A percentile compares a stretch with the other conserved stretches of the same genome.
Evolutionary conservation across 176 grass and related monocot species (phyloP).

Genomic region (Areca catechu): DNA sequence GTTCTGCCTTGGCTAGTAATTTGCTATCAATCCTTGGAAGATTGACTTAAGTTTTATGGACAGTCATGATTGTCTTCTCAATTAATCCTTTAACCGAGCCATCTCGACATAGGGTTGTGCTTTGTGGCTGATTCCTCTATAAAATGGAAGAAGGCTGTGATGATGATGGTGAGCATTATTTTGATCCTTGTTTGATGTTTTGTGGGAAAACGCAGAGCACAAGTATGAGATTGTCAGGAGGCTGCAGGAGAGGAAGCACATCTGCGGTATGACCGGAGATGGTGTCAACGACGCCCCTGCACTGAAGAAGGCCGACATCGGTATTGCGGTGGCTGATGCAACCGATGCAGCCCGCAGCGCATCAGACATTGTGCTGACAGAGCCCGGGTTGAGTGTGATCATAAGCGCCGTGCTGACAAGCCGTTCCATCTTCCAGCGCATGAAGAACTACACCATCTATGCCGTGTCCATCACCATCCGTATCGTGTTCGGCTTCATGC

Average conservation of each 20-base stretch:
- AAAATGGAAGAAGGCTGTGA: no score
- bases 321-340: slow-evolving; percentile 87
- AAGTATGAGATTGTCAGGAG: slow-evolving; percentile 97
- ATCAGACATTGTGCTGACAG: slow-evolving; percentile 92
- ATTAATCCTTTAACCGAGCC: no score
- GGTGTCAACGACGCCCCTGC: slow-evolving; percentile 90
- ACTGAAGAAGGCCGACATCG: slow-evolving; percentile 93
- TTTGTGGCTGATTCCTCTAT: no score
- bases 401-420: slow-evolving; percentile 68
- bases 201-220: slow-evolving; percentile 35
- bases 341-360: slow-evolving; percentile 81
- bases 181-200: no score
- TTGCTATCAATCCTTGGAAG: no score
- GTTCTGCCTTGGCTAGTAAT: no score
- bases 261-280: slow-evolving; percentile 86
- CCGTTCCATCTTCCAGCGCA: slow-evolving; percentile 86
- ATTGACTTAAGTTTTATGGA: no score
- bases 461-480: slow-evolving; percentile 95
- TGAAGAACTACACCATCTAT: slow-evolving; percentile 99
- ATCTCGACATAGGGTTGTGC: no score
- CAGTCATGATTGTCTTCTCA: no score
- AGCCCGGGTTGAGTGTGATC: slow-evolving; percentile 83
- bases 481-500: slow-evolving; percentile 70
- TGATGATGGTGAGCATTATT: no score
- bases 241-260: slow-evolving; percentile 74